Evolutionary conservation across 2,329 filamentous ascomycete species (phyloP).

Genomic region (Proliferodiscus dingleyae): DNA sequence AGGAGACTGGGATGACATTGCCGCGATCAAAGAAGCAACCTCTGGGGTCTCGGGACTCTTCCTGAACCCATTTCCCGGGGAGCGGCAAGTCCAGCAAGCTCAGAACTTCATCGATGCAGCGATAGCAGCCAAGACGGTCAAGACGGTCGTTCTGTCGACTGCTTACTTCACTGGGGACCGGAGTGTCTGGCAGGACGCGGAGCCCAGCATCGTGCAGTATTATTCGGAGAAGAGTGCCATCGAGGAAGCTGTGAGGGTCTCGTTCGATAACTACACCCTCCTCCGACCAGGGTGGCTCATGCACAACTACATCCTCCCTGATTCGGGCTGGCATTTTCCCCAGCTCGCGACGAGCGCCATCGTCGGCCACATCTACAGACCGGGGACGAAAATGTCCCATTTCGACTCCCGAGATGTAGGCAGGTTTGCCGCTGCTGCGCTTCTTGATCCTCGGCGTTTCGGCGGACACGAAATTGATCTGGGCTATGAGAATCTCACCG

Average conservation of each 20-base stretch:
- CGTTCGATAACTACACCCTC: conserved; percentile 12
- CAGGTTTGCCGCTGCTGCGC: conserved; percentile 13
- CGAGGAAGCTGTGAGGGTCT: conserved; percentile 10
- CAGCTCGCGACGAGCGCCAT: conserved; percentile 7
- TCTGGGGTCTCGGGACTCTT: conserved; percentile 29
- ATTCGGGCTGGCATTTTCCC: conserved; percentile 5
- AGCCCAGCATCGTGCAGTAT: conserved; percentile 2
- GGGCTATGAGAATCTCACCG: conserved; percentile 7
- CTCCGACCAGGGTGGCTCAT: conserved; percentile 9
- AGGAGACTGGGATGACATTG: conserved; percentile 10
- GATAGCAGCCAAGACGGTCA: conserved; percentile 5
- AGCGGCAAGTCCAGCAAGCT: conserved; percentile 7
- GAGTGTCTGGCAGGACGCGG: not conserved
- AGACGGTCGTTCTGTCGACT: conserved; percentile 10
- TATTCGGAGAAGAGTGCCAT: conserved; percentile 9
- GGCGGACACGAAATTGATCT: conserved; percentile 10
- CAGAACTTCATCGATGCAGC: conserved; percentile 12
- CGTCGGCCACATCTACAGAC: conserved; percentile 7
- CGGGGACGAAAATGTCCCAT: conserved; percentile 5
- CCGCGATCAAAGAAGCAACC: conserved; percentile 6
- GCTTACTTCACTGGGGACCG: conserved; percentile 1
- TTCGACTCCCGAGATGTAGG: conserved; percentile 14
- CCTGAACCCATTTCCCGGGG: conserved; percentile 10
- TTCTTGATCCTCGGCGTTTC: conserved; percentile 15
- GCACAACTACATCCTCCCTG: conserved; percentile 10